These are phyloP conservation scores for Nepenthes gracilis DNA, from an alignment of 148 eudicot genomes.

Conservation along the genomic window DNA sequence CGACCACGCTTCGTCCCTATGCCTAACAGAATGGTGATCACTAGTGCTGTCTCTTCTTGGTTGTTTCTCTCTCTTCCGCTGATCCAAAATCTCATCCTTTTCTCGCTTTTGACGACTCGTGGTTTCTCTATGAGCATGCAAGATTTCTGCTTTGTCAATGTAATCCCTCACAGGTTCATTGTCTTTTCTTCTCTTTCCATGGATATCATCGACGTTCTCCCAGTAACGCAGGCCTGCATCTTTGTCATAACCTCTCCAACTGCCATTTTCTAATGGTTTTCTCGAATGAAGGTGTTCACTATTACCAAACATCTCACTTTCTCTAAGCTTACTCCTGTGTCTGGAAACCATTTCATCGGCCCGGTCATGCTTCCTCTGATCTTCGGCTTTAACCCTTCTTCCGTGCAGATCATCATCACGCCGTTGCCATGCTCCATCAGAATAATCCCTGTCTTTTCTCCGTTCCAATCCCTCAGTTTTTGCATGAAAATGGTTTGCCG, in stretches of 20 bases:
- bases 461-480: constrained; percentile 47
- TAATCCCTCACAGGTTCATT: constrained; percentile 46
- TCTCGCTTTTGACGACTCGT: constrained; percentile 64
- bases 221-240: constrained; percentile 42
- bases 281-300: constrained; percentile 54
- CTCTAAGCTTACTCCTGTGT: constrained; percentile 54
- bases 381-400: constrained; percentile 42
- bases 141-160: constrained; percentile 47
- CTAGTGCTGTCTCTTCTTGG: constrained; percentile 40
- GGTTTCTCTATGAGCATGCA: constrained; percentile 44
- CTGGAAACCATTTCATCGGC: constrained; percentile 50
- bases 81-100: constrained; percentile 58
- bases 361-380: constrained; percentile 42
- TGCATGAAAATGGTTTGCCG: constrained; percentile 23
- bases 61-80: constrained; percentile 54
- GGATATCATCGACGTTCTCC: constrained; percentile 55
- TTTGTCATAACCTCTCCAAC: constrained; percentile 57
- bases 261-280: constrained; percentile 52
- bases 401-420: constrained; percentile 52
- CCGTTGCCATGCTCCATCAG: constrained; percentile 45
- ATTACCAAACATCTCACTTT: constrained; percentile 46
- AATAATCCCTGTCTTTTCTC: constrained; percentile 50
- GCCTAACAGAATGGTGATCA: constrained; percentile 42
- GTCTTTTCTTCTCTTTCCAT: constrained; percentile 61
- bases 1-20: constrained; percentile 59